Percentiles rank a stretch among this genome's conserved stretches.
Evolutionary conservation across 2,329 filamentous ascomycete genomes (phyloP).

Genomic region (Trichoderma atrobrunneum): DNA sequence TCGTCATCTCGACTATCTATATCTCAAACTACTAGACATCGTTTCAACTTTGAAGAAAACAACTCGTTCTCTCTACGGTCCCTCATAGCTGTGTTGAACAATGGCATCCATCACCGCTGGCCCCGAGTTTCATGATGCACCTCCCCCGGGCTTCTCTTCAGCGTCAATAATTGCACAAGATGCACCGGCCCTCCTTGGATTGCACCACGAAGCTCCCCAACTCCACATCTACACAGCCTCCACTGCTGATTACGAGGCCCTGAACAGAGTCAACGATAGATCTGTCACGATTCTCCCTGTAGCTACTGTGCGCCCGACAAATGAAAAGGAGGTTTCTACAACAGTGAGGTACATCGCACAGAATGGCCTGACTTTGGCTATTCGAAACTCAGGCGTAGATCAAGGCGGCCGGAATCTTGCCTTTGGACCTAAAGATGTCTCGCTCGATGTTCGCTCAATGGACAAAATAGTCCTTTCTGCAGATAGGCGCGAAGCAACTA

Average conservation of each 20-base stretch:
- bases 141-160: constrained; percentile 5
- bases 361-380: background rate
- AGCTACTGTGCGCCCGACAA: background rate
- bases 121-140: background rate
- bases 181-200: background rate
- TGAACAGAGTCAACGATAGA: background rate
- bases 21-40: no score
- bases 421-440: constrained; percentile 13
- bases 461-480: constrained; percentile 5
- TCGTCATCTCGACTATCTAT: background rate
- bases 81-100: background rate
- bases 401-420: constrained; percentile 19
- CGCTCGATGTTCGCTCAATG: constrained; percentile 18
- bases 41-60: no score
- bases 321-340: background rate
- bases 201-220: background rate
- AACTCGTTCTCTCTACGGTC: no score
- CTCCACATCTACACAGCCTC: constrained; percentile 6
- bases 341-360: background rate
- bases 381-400: constrained; percentile 20
- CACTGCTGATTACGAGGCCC: background rate
- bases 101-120: background rate
- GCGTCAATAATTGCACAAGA: background rate
- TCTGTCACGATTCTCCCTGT: background rate
- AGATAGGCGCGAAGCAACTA: background rate